Evolutionary conservation across 2,329 filamentous ascomycete genomes (phyloP).

Genomic region (Microdochium bolleyi): DNA sequence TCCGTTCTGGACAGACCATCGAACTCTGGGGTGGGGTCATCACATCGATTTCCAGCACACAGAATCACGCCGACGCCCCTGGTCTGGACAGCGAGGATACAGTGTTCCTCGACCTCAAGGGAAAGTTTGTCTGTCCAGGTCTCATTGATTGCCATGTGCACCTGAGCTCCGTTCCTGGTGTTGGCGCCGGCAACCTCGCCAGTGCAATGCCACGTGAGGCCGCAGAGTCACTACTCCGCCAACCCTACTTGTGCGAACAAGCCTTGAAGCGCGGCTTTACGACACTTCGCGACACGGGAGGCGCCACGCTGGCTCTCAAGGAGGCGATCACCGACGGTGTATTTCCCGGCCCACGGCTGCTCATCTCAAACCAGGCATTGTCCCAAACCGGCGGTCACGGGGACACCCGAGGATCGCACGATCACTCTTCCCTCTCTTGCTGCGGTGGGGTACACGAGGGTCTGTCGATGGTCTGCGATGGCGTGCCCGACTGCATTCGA

Average conservation of each 20-base stretch:
- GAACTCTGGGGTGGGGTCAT: conserved; percentile 26
- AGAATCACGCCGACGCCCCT: background rate
- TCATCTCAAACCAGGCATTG: conserved; percentile 44
- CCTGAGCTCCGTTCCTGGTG: conserved; percentile 32
- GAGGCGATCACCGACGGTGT: conserved; percentile 49
- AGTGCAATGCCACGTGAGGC: conserved; percentile 25
- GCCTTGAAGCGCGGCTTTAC: conserved; percentile 53
- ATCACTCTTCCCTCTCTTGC: conserved; percentile 26
- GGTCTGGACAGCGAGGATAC: conserved; percentile 9
- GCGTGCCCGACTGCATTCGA: conserved; percentile 44
- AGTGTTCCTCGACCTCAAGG: conserved; percentile 27
- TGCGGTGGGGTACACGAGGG: conserved; percentile 31
- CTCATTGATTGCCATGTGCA: conserved; percentile 45
- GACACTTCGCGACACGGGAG: conserved; percentile 48
- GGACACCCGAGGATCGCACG: conserved; percentile 37
- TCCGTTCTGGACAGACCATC: conserved; percentile 20
- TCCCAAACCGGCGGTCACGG: conserved; percentile 52
- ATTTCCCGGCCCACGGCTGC: conserved; percentile 45
- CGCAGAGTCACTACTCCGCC: conserved; percentile 29
- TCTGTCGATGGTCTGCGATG: conserved; percentile 40
- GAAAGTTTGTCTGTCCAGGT: conserved; percentile 38
- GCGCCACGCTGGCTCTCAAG: conserved; percentile 44
- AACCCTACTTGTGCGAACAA: conserved; percentile 36
- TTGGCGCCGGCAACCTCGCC: conserved; percentile 19
- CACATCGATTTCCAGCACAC: conserved; percentile 8